Base-by-base conservation (phyloP, 257 asterid species). In the Scutellaria baicalensis region DNA sequence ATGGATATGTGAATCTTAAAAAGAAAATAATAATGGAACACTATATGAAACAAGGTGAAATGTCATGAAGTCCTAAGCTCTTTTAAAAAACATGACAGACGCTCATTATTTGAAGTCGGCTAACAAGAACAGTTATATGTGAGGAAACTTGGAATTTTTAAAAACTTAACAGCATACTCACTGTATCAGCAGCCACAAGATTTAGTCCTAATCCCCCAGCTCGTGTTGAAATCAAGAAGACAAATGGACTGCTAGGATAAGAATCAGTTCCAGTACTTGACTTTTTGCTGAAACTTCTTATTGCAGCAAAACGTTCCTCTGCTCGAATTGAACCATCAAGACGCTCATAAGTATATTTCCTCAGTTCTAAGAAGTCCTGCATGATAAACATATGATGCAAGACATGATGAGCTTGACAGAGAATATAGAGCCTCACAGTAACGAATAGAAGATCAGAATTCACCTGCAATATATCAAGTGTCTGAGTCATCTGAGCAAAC, bases 171-270 rank as follows among this genome's bases (percentile, higher is more conserved):
- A 39, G 35, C 23, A n/a, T 42, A 80, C 86, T 82, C 74, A 93
- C 98, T 1, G 98, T 88, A 84, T 93, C 98, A 85, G 98, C 98
- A 78, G 96, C 96, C 82, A 90, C 94, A 74, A 93, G 95, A 83
- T 93, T 93, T 81, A 93, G 81, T 14, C 98, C 97, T 64, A 90
- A 97, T 72, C 98, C 98, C 49, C 98, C 98, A 71, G 98, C 98
- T 83, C 98, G 82, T 16, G 98, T 93, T 71, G 98, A 93, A 72
- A 93, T 93, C 85, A 93, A 75, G 67, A 93, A 90, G 71, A 93
- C 80, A 81, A 90, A 93, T 9, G 96, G 82, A 61, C 75, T 76
- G 74, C 65, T 62, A 59, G 77, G 64, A 60, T 69, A 71, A 72
- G 82, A 59, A 55, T 71, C 77, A 45, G 57, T 66, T 73, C 63